Conservation (phyloP, 2,329 filamentous ascomycete species). For the Magnaporthiopsis rhizophila region DNA sequence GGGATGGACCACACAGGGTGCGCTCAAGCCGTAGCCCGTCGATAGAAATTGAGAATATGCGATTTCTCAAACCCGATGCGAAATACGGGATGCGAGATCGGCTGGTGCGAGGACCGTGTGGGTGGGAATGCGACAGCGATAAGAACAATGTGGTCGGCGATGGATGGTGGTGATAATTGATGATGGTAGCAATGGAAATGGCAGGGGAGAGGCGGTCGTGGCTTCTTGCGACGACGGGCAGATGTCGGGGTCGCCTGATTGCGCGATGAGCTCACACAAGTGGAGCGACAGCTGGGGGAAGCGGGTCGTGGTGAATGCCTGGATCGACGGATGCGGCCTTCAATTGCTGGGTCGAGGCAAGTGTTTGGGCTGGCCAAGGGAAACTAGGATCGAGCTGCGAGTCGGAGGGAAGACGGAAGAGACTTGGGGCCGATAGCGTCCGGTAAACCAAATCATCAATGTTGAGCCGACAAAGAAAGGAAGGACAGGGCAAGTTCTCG, state of each 20-base stretch:
- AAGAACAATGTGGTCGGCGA: background rate
- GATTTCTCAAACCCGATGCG: background rate
- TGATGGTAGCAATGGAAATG: background rate
- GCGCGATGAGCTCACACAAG: background rate
- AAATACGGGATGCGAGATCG: background rate
- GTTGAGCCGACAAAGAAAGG: constrained; percentile 2
- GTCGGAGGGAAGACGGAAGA: background rate
- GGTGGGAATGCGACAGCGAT: background rate
- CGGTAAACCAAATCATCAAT: constrained; percentile 11
- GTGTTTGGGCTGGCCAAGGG: background rate
- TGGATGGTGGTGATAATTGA: background rate
- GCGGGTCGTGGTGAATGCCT: background rate
- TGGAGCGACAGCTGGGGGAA: background rate
- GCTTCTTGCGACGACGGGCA: background rate
- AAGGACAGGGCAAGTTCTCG: too few species aligned
- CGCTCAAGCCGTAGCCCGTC: background rate
- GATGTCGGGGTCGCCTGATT: background rate
- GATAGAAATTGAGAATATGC: background rate
- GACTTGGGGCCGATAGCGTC: constrained; percentile 12
- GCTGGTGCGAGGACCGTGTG: background rate
- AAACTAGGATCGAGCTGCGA: too few species aligned
- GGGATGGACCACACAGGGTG: background rate
- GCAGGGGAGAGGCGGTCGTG: background rate
- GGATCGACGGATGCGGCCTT: background rate
- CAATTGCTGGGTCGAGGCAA: too few species aligned